Percentiles rank a stretch among this genome's conserved stretches.
Evolutionary conservation across 75 land plant species (phyloP).

Genomic region (Sequoia sempervirens): DNA sequence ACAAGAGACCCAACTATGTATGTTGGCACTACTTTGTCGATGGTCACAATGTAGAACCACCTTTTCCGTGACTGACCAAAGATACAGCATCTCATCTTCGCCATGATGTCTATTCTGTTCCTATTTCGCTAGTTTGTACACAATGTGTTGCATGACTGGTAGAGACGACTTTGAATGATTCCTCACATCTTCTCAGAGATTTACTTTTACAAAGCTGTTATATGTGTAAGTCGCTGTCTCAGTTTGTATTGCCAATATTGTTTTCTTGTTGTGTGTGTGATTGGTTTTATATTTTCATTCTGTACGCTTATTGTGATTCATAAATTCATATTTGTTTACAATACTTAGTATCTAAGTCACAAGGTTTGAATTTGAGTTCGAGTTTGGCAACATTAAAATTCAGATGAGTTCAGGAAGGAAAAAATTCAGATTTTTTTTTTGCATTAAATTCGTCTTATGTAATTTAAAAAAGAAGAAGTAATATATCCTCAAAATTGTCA

Average conservation of each 20-base stretch:
- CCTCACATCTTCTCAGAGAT: neutral
- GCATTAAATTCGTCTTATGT: no score
- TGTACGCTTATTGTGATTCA: neutral
- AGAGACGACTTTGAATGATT: neutral
- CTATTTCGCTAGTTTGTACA: neutral
- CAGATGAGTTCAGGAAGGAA: no score
- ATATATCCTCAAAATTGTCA: no score
- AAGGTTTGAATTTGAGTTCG: no score
- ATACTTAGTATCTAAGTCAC: neutral
- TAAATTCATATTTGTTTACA: neutral
- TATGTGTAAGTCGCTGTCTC: neutral
- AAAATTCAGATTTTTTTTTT: no score
- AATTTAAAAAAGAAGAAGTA: no score
- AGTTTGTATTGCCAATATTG: neutral
- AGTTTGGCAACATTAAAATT: no score
- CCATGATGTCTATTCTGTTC: neutral
- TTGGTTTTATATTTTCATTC: no score
- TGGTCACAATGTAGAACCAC: neutral
- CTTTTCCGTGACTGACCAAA: neutral
- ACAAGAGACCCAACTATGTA: neutral
- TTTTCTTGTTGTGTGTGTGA: neutral
- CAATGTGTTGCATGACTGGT: neutral
- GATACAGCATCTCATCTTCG: neutral
- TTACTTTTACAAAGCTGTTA: neutral
- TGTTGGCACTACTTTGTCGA: neutral